Evolutionary conservation across 768 basidiomycete species (phyloP).

Genomic region (Boletus rubropictus): DNA sequence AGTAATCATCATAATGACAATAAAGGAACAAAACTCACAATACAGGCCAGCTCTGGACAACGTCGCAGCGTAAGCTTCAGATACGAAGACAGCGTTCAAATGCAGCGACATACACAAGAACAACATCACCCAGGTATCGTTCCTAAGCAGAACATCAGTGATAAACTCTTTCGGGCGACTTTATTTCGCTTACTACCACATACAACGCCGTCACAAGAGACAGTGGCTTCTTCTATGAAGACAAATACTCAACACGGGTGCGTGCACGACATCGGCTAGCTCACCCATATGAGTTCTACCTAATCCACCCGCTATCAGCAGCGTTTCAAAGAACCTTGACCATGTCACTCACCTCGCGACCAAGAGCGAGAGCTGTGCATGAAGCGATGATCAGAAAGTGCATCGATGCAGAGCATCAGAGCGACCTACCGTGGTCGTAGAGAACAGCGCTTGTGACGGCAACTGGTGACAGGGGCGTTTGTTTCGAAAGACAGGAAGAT

Average conservation of each 20-base stretch:
- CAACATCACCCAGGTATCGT: conserved; percentile 28
- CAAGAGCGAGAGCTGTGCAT: conserved; percentile 19
- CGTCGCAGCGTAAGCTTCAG: conserved; percentile 1
- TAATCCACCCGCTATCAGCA: conserved; percentile 4
- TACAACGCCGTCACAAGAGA: conserved; percentile 26
- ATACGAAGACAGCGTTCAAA: background rate
- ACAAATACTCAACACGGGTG: background rate
- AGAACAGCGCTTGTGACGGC: conserved; percentile 25
- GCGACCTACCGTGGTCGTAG: conserved; percentile 26
- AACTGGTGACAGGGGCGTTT: conserved; percentile 17
- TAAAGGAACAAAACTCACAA: conserved; percentile 13
- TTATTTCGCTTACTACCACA: conserved; percentile 16
- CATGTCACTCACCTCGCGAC: conserved; percentile 23
- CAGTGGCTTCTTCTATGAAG: conserved; percentile 20
- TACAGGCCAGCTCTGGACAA: conserved; percentile 15
- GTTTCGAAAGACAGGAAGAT: background rate
- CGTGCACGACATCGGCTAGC: background rate
- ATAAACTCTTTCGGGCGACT: background rate
- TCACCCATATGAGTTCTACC: conserved; percentile 31
- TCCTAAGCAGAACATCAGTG: conserved; percentile 17
- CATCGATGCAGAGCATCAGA: background rate
- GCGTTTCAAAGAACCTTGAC: background rate
- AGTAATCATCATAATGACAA: background rate
- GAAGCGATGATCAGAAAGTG: background rate
- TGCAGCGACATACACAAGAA: conserved; percentile 22